Percentiles rank a stretch among this genome's conserved stretches.
Evolutionary conservation across 176 grass and related monocot genomes (phyloP).

Genomic region (Oryza brachyantha): DNA sequence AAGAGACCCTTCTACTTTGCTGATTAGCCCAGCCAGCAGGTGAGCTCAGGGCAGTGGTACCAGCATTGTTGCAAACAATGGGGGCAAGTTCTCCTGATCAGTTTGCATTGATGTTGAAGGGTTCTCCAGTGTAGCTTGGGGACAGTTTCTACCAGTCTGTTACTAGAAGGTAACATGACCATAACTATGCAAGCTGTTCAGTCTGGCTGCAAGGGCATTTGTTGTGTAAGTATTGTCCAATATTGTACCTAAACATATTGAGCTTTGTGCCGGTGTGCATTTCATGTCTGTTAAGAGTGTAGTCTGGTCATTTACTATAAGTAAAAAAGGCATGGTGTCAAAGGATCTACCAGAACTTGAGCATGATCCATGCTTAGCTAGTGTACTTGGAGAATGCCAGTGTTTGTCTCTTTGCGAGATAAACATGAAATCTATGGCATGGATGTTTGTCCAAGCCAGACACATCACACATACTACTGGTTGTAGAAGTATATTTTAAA

Average conservation of each 20-base stretch:
- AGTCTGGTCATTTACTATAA: background rate
- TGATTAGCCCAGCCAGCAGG: background rate
- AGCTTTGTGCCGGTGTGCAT: background rate
- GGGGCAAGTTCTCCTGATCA: background rate
- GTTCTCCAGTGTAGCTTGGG: background rate
- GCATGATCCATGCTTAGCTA: background rate
- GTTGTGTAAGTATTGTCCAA: background rate
- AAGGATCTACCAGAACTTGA: background rate
- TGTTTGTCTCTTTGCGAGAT: background rate
- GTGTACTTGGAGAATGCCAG: background rate
- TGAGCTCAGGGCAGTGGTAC: background rate
- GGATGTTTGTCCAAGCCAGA: background rate
- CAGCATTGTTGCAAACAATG: background rate
- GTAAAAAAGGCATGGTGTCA: background rate
- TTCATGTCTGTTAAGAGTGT: background rate
- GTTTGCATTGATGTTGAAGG: background rate
- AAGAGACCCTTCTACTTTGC: background rate
- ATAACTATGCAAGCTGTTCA: background rate
- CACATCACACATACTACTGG: background rate
- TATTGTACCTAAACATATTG: background rate
- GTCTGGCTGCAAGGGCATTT: background rate
- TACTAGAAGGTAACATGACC: background rate
- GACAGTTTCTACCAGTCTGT: background rate
- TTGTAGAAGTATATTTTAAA: background rate
- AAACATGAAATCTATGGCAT: background rate